These are phyloP conservation scores for Penicillium sp. DNA, from an alignment of 2,329 filamentous ascomycete genomes.

Conservation along the genomic window DNA sequence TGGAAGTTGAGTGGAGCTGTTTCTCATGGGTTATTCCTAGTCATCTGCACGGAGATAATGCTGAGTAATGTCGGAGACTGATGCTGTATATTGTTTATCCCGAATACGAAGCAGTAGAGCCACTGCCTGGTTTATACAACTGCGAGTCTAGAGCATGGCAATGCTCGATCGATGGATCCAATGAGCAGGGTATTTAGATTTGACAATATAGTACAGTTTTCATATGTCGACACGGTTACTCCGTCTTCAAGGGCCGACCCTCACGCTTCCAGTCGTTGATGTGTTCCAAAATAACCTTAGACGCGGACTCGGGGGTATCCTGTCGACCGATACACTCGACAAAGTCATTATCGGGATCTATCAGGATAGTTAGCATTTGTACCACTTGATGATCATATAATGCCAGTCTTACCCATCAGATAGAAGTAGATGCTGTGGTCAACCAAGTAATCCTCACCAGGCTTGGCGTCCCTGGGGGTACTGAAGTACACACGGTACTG, in stretches of 20 bases:
- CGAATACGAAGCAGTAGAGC: neutral
- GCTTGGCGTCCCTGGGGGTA: slow-evolving; percentile 82
- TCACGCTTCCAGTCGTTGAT: slow-evolving; percentile 72
- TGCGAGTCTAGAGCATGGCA: neutral
- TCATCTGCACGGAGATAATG: neutral
- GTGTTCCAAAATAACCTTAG: slow-evolving; percentile 81
- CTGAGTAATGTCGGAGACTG: neutral
- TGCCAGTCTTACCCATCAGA: slow-evolving; percentile 68
- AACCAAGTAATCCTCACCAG: slow-evolving; percentile 93
- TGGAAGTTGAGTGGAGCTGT: neutral
- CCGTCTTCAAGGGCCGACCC: slow-evolving; percentile 52
- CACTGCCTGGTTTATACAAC: neutral
- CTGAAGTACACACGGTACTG: slow-evolving; percentile 96
- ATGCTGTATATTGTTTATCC: neutral
- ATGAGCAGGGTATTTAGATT: slow-evolving; percentile 32
- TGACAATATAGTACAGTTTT: slow-evolving; percentile 24
- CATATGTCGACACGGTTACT: slow-evolving; percentile 18
- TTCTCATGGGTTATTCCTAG: neutral
- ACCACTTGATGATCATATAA: neutral
- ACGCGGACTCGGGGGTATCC: slow-evolving; percentile 84
- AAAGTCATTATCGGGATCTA: slow-evolving; percentile 94
- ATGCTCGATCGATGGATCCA: neutral
- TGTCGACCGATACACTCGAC: slow-evolving; percentile 95
- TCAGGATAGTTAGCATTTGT: slow-evolving; percentile 1
- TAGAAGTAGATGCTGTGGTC: slow-evolving; percentile 99